Evolutionary conservation across 2,329 filamentous ascomycete species (phyloP).

Genomic region (Nectriaceae sp.): DNA sequence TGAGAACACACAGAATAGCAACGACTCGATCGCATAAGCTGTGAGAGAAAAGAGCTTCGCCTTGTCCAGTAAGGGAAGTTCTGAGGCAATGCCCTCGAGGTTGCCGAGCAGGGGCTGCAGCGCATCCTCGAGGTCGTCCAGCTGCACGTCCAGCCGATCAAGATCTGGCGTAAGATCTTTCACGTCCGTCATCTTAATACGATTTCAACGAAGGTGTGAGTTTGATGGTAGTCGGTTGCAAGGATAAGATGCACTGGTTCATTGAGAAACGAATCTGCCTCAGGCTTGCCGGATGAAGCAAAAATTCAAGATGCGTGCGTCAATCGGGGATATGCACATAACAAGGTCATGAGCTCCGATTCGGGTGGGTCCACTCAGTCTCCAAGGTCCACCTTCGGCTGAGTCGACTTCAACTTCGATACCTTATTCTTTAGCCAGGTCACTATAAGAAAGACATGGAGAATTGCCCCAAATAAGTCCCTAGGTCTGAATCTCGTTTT

Average conservation of each 20-base stretch:
- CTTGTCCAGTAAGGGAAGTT: constrained; percentile 89
- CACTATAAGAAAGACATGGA: too few relatives aligned
- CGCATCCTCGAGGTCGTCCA: constrained; percentile 76
- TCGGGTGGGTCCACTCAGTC: too few relatives aligned
- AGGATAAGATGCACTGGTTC: too few relatives aligned
- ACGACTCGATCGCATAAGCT: constrained; percentile 86
- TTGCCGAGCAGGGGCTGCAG: constrained; percentile 72
- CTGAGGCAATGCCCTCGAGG: constrained; percentile 69
- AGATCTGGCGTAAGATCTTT: constrained; percentile 67
- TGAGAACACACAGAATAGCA: constrained; percentile 75
- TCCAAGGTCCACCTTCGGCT: too few relatives aligned
- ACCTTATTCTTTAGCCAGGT: too few relatives aligned
- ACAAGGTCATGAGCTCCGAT: too few relatives aligned
- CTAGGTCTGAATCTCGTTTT: too few relatives aligned
- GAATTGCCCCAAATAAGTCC: too few relatives aligned
- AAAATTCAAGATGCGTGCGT: constrained; percentile 17
- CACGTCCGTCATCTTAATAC: constrained; percentile 45
- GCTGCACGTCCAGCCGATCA: constrained; percentile 72
- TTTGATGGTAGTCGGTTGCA: too few relatives aligned
- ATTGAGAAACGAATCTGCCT: constrained; percentile 11
- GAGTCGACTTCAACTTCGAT: too few relatives aligned
- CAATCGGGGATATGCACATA: constrained; percentile 1
- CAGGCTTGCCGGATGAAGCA: constrained; percentile 18
- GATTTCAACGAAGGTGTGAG: constrained; percentile 11
- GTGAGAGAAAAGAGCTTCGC: constrained; percentile 90